phyloP scores from a whole-genome alignment of 441 rosid genomes.

The Mallotus japonicus region DNA sequence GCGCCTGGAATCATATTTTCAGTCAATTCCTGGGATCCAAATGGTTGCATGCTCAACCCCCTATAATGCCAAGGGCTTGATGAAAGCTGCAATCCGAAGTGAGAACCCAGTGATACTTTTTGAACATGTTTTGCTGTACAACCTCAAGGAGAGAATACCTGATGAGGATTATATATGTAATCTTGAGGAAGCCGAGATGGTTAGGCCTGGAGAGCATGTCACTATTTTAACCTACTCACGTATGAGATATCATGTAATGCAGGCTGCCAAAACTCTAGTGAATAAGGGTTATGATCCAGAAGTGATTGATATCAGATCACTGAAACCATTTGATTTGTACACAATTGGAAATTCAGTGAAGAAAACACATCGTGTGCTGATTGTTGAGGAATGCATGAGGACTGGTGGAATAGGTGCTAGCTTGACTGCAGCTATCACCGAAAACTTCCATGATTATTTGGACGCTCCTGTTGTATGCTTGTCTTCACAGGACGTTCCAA shows the following conservation, averaged over 20 bases:
- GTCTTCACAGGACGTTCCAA: conserved; percentile 94
- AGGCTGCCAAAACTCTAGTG: conserved; percentile 87
- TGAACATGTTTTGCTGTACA: conserved; percentile 89
- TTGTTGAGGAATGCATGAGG: conserved; percentile 98
- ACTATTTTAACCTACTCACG: conserved; percentile 82
- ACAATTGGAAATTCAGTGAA: conserved; percentile 89
- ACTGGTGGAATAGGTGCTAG: conserved; percentile 96
- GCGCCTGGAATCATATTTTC: conserved; percentile 93
- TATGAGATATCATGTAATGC: conserved; percentile 97
- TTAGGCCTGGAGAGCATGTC: conserved; percentile 88
- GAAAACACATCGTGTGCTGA: conserved; percentile 88
- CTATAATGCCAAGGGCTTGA: conserved; percentile 94
- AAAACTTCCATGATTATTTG: conserved; percentile 80
- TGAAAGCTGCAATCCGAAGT: conserved; percentile 96
- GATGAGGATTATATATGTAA: conserved; percentile 78
- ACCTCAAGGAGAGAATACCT: conserved; percentile 85
- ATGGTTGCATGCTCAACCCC: conserved; percentile 99
- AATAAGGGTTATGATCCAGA: conserved; percentile 94
- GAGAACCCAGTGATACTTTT: conserved; percentile 92
- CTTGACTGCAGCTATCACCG: conserved; percentile 77
- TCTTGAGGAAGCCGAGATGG: conserved; percentile 95
- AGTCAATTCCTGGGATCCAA: conserved; percentile 95
- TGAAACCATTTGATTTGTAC: conserved; percentile 88
- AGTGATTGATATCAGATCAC: conserved; percentile 80
- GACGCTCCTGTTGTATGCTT: conserved; percentile 86